phyloP scores from a whole-genome alignment of 2,329 filamentous ascomycete genomes.

The Dactylellina drechsleri region DNA sequence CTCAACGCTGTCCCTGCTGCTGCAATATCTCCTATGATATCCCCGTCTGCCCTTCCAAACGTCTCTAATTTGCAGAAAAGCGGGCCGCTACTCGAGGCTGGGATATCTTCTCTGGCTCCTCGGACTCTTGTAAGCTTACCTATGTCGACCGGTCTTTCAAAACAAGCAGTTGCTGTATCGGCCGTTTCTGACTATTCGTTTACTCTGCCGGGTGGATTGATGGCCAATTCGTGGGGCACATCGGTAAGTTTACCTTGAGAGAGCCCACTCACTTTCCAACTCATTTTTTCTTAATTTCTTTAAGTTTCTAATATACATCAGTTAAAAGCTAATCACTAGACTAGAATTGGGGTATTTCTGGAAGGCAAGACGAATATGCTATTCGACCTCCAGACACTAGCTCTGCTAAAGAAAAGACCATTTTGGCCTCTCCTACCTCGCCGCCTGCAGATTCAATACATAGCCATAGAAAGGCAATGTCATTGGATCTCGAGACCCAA shows the following conservation, averaged over 20 bases:
- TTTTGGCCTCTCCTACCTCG: constrained; percentile 55
- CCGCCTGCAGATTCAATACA: constrained; percentile 47
- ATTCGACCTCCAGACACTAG: constrained; percentile 55
- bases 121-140: constrained; percentile 56
- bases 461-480: constrained; percentile 68
- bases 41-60: constrained; percentile 25
- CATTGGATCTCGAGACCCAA: constrained; percentile 65
- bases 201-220: constrained; percentile 36
- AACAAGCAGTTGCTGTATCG: constrained; percentile 56
- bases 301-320: not conserved
- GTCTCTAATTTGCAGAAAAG: not conserved
- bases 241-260: constrained; percentile 20
- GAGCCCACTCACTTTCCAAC: not conserved
- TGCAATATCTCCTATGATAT: constrained; percentile 60
- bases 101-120: constrained; percentile 49
- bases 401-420: constrained; percentile 54
- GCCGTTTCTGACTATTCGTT: constrained; percentile 14
- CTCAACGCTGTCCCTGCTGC: constrained; percentile 65
- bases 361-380: constrained; percentile 6
- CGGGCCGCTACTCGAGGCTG: not conserved
- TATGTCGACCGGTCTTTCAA: constrained; percentile 56
- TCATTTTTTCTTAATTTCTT: not conserved
- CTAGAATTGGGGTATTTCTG: constrained; percentile 45
- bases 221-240: constrained; percentile 52
- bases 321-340: not conserved